phyloP scores from a whole-genome alignment of 495 filamentous ascomycete species.

The Annulohypoxylon nitens region DNA sequence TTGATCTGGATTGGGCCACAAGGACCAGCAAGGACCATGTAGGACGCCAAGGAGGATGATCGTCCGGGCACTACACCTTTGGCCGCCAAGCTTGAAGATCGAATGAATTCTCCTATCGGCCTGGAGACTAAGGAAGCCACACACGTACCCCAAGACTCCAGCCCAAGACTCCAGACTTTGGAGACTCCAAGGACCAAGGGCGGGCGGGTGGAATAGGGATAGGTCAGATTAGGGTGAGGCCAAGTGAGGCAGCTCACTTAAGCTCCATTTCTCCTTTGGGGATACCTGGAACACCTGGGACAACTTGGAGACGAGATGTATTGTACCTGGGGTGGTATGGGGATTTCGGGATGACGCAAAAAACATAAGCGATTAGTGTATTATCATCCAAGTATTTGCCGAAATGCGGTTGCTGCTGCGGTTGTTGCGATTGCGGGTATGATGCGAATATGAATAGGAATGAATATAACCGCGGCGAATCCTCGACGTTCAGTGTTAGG shows the following conservation, averaged over 20 bases:
- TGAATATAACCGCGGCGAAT: conserved; percentile 27
- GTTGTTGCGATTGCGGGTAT: not conserved
- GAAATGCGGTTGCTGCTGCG: conserved; percentile 10
- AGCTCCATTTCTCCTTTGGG: conserved; percentile 22
- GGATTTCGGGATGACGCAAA: conserved; percentile 35
- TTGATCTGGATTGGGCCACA: conserved; percentile 38
- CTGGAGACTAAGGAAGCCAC: conserved; percentile 2
- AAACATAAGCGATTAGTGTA: conserved; percentile 25
- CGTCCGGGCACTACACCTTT: conserved; percentile 33
- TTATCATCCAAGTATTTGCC: conserved; percentile 15
- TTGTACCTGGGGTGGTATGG: not conserved
- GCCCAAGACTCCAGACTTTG: conserved; percentile 4
- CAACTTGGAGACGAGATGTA: not conserved
- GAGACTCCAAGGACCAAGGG: not conserved
- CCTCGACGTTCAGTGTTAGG: not conserved
- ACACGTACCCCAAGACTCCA: not conserved
- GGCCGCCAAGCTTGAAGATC: conserved; percentile 42
- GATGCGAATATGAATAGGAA: not conserved
- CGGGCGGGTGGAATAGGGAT: conserved; percentile 6
- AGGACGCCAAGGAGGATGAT: conserved; percentile 44
- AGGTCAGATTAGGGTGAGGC: conserved; percentile 2
- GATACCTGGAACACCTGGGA: not conserved
- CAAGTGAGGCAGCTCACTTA: conserved; percentile 46
- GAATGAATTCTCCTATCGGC: conserved; percentile 39
- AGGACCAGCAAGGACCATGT: conserved; percentile 17